phyloP scores from a whole-genome alignment of 2,329 filamentous ascomycete genomes.

The Verticillium longisporum region DNA sequence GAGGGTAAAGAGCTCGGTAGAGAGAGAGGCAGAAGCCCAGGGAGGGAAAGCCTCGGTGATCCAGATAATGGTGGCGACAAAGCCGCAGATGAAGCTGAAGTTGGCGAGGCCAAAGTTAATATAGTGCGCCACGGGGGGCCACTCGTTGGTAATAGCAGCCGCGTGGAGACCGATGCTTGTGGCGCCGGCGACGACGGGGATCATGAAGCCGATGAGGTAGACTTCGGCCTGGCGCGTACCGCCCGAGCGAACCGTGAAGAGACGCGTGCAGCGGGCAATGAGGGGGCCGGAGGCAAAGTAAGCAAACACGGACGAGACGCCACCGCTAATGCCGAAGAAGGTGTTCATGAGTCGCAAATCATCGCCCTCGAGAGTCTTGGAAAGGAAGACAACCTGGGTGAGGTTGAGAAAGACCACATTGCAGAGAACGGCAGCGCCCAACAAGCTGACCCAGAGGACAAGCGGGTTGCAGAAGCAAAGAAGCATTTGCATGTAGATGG shows the following conservation, averaged over 20 bases:
- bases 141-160: slow-evolving; percentile 5
- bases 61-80: slow-evolving; percentile 17
- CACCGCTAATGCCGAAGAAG: slow-evolving; percentile 4
- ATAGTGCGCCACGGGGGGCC: slow-evolving; percentile 11
- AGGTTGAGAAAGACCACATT: slow-evolving; percentile 16
- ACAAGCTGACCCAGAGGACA: slow-evolving; percentile 17
- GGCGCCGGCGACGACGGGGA: slow-evolving; percentile 13
- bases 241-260: slow-evolving; percentile 14
- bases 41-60: slow-evolving; percentile 18
- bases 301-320: slow-evolving; percentile 8
- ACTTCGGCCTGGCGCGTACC: slow-evolving; percentile 18
- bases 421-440: slow-evolving; percentile 17
- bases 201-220: slow-evolving; percentile 16
- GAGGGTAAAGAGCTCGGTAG: slow-evolving; percentile 11
- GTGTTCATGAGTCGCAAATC: slow-evolving; percentile 6
- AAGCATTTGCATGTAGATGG: slow-evolving; percentile 15
- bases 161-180: slow-evolving; percentile 13
- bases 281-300: slow-evolving; percentile 10
- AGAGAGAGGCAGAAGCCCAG: slow-evolving; percentile 16
- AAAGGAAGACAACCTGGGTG: slow-evolving; percentile 13
- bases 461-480: slow-evolving; percentile 18
- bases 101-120: slow-evolving; percentile 9
- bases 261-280: slow-evolving; percentile 14
- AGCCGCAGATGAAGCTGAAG: slow-evolving; percentile 13
- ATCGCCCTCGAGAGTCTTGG: slow-evolving; percentile 8